Evolutionary conservation across 2,329 filamentous ascomycete species (phyloP), one percentile per base, ranked within the genome.

Genomic region (Paradendryphiella salina): DNA sequence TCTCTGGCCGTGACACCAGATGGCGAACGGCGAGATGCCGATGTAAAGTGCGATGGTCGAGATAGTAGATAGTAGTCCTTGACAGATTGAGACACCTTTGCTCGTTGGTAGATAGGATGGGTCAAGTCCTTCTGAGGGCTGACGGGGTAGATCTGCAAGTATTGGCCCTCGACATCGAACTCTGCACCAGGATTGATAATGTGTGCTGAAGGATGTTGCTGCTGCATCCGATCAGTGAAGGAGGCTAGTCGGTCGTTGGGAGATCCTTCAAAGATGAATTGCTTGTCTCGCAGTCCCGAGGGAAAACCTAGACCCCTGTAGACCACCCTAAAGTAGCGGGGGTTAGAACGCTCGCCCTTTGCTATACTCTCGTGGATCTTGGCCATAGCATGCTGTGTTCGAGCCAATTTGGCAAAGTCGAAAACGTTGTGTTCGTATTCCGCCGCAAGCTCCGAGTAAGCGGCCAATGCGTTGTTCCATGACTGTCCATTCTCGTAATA

Each of bases 401-500:
- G 84, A 0, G 94, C 92, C 18, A 99, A 81, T 75, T 99, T 96
- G 28, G 87, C 81, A 64, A 96, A 96, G 74, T 99, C 94, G 71
- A 92, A 96, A 0, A 89, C 77, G 53, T 91, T 96, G 60, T 82
- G 84, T 75, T 96, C 91, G 69, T 97, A 99, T 73, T 97, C 91
- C n/a, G 79, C 75, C 39, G 92, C 89, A 43, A 99, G 84, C 73
- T 99, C 93, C 69, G 89, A 88, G 74, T 99, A 97, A 3, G 90
- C 90, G 5, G 85, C 82, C 34, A 99, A 77, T 1, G 92, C 93
- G 71, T 89, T 89, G 64, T 89, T 88, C 93, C 93, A 97, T 0
- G 90, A 90, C 69, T 90, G 87, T n/a, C 91, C 92, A 53, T 95
- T 90, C 68, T 97, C 93, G 59, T 94, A 96, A 69, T 93, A 82